Evolutionary conservation across 2,329 filamentous ascomycete genomes (phyloP), one percentile per base, ranked within the genome.

Genomic region (Botrytis porri): DNA sequence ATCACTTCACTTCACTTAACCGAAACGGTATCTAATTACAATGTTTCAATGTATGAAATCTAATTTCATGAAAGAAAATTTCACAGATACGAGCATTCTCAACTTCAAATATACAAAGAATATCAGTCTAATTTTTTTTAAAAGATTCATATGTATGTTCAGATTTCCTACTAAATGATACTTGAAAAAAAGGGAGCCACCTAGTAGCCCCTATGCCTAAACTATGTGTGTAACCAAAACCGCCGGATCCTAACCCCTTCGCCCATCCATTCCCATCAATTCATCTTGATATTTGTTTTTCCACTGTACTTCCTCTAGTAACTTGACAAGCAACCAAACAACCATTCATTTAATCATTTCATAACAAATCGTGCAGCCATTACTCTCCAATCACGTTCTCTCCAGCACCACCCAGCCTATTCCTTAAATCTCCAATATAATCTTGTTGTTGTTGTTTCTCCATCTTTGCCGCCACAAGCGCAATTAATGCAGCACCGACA

Each of bases 401-500:
- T 41, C 39, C 64, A 12, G 10, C 12, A 70, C 1, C 39, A 60
- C 39, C 29, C 7, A 45, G 18, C 32, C 8, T 62, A 20, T 29
- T 70, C 22, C 67, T 73, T n/a, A 63, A 45, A 70, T 73, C 59
- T 29, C 73, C 74, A 32, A 77, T 39, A 65, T 77, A 78, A 74
- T 76, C 74, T 4, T 69, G 41, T 57, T 71, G 65, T 54, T 77
- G 70, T 41, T 71, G 65, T 51, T 77, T 75, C 72, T 79, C 79
- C 78, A 80, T 89, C 79, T 87, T 85, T 2, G 92, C 92, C 1
- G 95, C 95, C 41, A 98, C 93, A 69, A 98, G 88, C 69, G 96
- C 96, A 83, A 98, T 98, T 78, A 99, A 84, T 59, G 96, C 96
- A 4, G 96, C 96, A 70, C 96, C 96, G n/a, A 97, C 93, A 75